Percentiles rank a stretch among this genome's conserved stretches.
Conservation (phyloP, 176 grass and related monocot species). For the Rhynchospora tenuis region DNA sequence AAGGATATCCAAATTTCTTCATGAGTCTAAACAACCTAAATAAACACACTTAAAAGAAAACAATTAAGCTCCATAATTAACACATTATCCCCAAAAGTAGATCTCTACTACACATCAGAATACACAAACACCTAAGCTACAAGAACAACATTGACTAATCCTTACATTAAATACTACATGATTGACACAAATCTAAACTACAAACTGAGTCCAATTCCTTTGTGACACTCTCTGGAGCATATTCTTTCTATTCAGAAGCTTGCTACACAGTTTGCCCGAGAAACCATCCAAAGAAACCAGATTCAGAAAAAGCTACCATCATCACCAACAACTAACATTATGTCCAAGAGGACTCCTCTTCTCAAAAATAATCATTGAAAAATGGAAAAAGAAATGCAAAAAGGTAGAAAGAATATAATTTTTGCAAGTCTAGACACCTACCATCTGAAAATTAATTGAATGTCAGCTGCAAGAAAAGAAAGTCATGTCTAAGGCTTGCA, state of each 20-base stretch:
- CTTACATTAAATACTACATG: conserved; percentile 11
- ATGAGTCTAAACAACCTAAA: neutral
- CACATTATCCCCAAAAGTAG: conserved; percentile 9
- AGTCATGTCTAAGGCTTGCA: neutral
- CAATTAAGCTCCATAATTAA: conserved; percentile 24
- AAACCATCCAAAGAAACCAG: conserved; percentile 9
- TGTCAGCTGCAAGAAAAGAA: neutral
- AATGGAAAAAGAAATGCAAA: neutral
- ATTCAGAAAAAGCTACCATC: conserved; percentile 8
- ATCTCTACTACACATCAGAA: conserved; percentile 20
- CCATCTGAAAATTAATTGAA: neutral
- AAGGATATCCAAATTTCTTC: neutral
- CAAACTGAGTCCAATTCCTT: conserved; percentile 6
- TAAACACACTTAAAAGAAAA: conserved; percentile 8
- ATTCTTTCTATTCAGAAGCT: conserved; percentile 4
- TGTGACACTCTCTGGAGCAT: neutral
- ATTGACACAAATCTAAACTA: conserved; percentile 11
- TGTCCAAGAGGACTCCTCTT: conserved; percentile 7
- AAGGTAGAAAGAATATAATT: neutral
- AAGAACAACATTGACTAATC: conserved; percentile 11
- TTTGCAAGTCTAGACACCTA: conserved; percentile 13
- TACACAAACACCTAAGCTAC: conserved; percentile 21
- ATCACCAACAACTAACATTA: conserved; percentile 14
- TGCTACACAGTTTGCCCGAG: conserved; percentile 2
- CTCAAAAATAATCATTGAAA: conserved; percentile 10